Base-by-base conservation (phyloP, 768 basidiomycete genomes). In the Boletus reticuloceps region DNA sequence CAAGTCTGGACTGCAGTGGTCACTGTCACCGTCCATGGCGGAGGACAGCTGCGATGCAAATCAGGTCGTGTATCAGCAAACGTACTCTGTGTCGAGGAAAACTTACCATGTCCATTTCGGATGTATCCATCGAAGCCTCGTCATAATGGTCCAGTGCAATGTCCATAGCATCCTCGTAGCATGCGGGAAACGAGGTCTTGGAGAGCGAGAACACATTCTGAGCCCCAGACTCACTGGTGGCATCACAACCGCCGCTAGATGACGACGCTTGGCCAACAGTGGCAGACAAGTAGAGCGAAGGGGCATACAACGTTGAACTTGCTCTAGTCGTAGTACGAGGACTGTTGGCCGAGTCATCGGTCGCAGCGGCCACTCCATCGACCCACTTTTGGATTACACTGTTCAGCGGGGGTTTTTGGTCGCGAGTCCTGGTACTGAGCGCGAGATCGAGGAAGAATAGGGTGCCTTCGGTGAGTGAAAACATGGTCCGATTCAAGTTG, bases 381-480 rank as follows among this genome's bases (percentile, higher is more conserved):
- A 29, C 38, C 53, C 53, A 54, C 25, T 34, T 40, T 25, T 48
- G 53, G 4, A 54, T 34, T 6, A 48, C 47, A 6, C 17, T 54
- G 17, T 34, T 48, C 46, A 36, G 22, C n/a, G 46, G 29, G 5
- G 25, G n/a, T 19, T 34, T 37, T 32, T 29, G 2, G 31, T 54
- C 40, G 40, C 47, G 41, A 31, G 32, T 14, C 47, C 53, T 48
- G 3, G 39, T 22, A 10, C 9, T 29, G 32, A 48, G 32, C n/a
- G 53, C 40, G 22, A 54, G 53, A 42, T 54, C 25, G 34, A 54
- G 47, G 6, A 54, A 54, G 32, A 54, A 48, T 13, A 54, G 11
- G 14, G 46, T 54, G 40, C 47, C 53, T 36, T 54, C 39, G 22
- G 53, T 48, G 53, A 54, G 53, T n/a, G 27, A 6, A 47, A 47